phyloP scores from a whole-genome alignment of 1,139 yeast genomes.

The Geotrichum histeridarum region DNA sequence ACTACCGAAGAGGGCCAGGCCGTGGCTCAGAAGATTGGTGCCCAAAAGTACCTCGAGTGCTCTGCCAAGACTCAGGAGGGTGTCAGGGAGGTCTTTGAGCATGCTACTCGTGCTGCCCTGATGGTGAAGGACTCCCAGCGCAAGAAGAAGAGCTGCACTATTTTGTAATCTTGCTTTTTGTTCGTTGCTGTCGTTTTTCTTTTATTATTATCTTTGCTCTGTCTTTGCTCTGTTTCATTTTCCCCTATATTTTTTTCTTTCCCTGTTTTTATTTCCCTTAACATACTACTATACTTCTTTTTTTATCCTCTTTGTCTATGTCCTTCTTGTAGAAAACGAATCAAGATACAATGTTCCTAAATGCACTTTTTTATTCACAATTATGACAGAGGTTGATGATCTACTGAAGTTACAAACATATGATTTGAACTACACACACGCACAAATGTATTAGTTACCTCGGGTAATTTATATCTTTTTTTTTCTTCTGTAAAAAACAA shows the following conservation, averaged over 20 bases:
- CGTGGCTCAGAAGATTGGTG: slow-evolving; percentile 76
- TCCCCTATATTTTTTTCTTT: background rate
- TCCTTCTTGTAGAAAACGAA: too few species aligned
- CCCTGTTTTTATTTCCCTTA: background rate
- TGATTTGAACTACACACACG: too few species aligned
- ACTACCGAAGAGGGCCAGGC: slow-evolving; percentile 78
- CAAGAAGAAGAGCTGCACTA: slow-evolving; percentile 46
- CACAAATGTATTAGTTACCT: too few species aligned
- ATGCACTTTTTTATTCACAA: too few species aligned
- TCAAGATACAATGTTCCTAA: too few species aligned
- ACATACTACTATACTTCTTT: background rate
- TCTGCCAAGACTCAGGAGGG: slow-evolving; percentile 80
- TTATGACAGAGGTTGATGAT: too few species aligned
- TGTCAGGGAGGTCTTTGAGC: slow-evolving; percentile 71
- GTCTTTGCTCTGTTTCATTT: slow-evolving; percentile 4
- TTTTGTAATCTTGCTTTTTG: slow-evolving; percentile 42
- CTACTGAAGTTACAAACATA: too few species aligned
- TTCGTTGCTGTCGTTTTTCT: background rate
- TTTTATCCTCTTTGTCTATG: too few species aligned
- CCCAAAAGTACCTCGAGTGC: slow-evolving; percentile 76
- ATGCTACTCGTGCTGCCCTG: slow-evolving; percentile 86
- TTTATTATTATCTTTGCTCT: slow-evolving; percentile 7
- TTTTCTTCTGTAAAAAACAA: too few species aligned
- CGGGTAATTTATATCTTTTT: background rate
- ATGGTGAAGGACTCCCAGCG: slow-evolving; percentile 49